Evolutionary conservation across 2,329 filamentous ascomycete genomes (phyloP), one percentile per base, ranked within the genome.

Genomic region (Trichoderma guizhouense): DNA sequence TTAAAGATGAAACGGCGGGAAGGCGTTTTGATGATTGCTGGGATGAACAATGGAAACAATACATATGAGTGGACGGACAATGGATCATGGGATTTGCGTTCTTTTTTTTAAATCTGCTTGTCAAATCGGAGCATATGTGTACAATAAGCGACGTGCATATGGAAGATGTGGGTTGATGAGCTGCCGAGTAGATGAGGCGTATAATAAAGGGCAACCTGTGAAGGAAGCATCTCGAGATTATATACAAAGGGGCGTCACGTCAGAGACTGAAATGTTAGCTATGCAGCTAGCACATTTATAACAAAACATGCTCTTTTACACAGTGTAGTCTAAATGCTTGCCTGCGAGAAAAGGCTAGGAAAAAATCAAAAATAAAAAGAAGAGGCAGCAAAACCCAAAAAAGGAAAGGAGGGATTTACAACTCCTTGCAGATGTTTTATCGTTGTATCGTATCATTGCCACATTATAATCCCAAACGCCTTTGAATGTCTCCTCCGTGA

Each of bases 311-410:
- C 15, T 67, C 21, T 57, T 55, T 57, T 65, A 51, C 51, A 26
- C 30, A 57, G 15, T n/a, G 24, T 67, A 57, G 32, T 55, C 69
- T 51, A 63, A 32, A 43, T 30, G 18, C 28, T 21, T 24, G 3
- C 32, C 43, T 65, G 79, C 72, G 78, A 81, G 51, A 76, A 80
- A 7, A 76, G 75, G 85, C 73, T 81, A 86, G 11, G 15, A 77
- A 80, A 21, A 75, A 21, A 75, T 76, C 4, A 47, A 67, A 11
- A n/a, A 58, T 21, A 24, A 11, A 55, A 21, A 24, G 21, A 51
- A 51, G 43, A 39, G 15, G 36, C 3, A 39, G 15, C 39, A 43
- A 43, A 26, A 53, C 24, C 9, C 9, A 7, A 14, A 53, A 53
- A 26, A 34, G 21, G 26, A 55, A n/a, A 36, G 12, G 11, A 30